phyloP scores from a whole-genome alignment of 1,139 yeast species.

The Saccharomyces hybrid region DNA sequence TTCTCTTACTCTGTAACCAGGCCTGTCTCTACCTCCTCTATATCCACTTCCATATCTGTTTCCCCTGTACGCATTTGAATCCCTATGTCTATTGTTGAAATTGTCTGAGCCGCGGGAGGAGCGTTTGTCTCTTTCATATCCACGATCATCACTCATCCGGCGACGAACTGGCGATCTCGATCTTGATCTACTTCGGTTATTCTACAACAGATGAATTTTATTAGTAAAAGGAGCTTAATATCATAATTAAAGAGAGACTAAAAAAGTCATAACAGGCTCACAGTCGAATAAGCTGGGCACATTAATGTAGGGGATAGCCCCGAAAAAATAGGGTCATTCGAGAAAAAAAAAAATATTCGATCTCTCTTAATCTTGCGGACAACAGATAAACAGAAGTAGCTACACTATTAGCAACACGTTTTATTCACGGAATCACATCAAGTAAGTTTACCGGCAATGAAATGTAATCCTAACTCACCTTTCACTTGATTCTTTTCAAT shows the following conservation, averaged over 20 bases:
- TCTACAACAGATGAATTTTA: neutral
- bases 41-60: constrained; percentile 25
- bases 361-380: neutral
- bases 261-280: neutral
- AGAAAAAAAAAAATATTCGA: neutral
- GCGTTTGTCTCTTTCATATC: neutral
- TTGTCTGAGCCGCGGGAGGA: neutral
- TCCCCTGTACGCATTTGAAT: constrained; percentile 10
- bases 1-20: constrained; percentile 6
- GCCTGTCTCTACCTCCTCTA: constrained; percentile 15
- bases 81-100: neutral
- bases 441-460: neutral
- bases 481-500: neutral
- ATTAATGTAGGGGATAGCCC: neutral
- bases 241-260: neutral
- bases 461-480: neutral
- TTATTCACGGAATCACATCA: neutral
- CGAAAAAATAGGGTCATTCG: neutral
- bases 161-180: constrained; percentile 10
- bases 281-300: neutral
- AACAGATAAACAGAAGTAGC: neutral
- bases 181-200: constrained; percentile 3
- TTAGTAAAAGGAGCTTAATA: neutral
- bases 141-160: constrained; percentile 1
- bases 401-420: neutral